Conservation (phyloP, 148 eudicot species). For the Rhododendron kiyosumense region DNA sequence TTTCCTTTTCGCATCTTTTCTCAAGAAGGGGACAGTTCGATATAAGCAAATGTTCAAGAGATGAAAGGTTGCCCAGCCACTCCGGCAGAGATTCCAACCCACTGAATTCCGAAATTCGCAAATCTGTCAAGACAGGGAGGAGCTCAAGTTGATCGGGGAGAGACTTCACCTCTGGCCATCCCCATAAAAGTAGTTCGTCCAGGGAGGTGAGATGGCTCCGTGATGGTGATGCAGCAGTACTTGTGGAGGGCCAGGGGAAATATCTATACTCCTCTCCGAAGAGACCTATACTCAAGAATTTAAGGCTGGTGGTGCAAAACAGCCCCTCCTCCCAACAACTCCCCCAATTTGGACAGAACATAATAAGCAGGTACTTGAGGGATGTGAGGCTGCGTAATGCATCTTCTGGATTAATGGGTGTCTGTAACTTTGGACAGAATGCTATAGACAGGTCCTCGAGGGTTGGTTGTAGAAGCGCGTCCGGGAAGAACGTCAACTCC, state of each 20-base stretch:
- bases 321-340: background rate
- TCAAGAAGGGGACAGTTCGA: background rate
- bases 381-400: background rate
- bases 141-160: background rate
- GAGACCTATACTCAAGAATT: accelerated
- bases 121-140: background rate
- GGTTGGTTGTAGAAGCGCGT: background rate
- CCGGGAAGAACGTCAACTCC: background rate
- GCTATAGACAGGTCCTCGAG: accelerated
- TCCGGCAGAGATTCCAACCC: background rate
- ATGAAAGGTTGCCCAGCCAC: background rate
- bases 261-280: background rate
- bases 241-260: background rate
- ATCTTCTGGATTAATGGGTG: background rate
- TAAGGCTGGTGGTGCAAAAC: background rate
- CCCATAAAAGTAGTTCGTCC: background rate
- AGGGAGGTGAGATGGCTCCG: background rate
- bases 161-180: background rate
- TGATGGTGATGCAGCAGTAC: background rate
- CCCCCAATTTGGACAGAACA: background rate
- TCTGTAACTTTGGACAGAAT: background rate
- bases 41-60: background rate
- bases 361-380: accelerated
- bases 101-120: accelerated
- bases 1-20: background rate